Percentiles rank a stretch among this genome's conserved stretches.
phyloP scores from a whole-genome alignment of 371 early-diverging fungal species.

The Mucor piriformis region DNA sequence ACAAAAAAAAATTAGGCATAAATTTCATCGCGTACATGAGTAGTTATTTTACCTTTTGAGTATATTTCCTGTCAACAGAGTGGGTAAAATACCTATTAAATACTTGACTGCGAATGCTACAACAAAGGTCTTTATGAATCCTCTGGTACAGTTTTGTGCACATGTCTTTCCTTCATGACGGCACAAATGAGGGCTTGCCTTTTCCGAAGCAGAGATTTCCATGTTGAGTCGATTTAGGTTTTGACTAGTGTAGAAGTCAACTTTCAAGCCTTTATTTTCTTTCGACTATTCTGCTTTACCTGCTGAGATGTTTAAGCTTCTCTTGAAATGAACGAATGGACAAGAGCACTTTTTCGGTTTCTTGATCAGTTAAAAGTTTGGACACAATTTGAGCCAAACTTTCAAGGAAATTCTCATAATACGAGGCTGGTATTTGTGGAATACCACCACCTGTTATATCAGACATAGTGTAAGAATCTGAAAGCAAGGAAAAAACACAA shows the following conservation, averaged over 20 bases:
- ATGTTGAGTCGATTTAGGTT: constrained; percentile 61
- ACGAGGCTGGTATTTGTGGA: constrained; percentile 36
- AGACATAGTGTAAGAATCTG: neutral
- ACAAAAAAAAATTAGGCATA: neutral
- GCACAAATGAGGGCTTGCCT: constrained; percentile 46
- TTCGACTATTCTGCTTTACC: constrained; percentile 33
- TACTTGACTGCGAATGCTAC: constrained; percentile 78
- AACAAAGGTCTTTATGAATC: constrained; percentile 73
- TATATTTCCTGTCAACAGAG: constrained; percentile 65
- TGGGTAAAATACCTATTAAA: constrained; percentile 71
- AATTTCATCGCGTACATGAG: neutral
- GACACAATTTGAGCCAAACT: constrained; percentile 76
- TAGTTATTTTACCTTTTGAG: constrained; percentile 56
- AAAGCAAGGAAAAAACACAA: neutral
- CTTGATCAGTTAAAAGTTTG: constrained; percentile 78
- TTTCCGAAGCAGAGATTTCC: constrained; percentile 43
- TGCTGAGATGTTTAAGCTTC: constrained; percentile 67
- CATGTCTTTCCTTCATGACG: constrained; percentile 81
- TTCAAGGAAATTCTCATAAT: constrained; percentile 80
- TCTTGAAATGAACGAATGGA: constrained; percentile 76
- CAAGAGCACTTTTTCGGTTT: constrained; percentile 72
- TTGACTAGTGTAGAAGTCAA: constrained; percentile 42
- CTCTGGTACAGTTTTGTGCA: constrained; percentile 71
- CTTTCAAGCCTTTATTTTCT: constrained; percentile 8
- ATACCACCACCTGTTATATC: constrained; percentile 5